Conservation (phyloP, 2,329 filamentous ascomycete genomes). For the Graphilbum sp. region DNA sequence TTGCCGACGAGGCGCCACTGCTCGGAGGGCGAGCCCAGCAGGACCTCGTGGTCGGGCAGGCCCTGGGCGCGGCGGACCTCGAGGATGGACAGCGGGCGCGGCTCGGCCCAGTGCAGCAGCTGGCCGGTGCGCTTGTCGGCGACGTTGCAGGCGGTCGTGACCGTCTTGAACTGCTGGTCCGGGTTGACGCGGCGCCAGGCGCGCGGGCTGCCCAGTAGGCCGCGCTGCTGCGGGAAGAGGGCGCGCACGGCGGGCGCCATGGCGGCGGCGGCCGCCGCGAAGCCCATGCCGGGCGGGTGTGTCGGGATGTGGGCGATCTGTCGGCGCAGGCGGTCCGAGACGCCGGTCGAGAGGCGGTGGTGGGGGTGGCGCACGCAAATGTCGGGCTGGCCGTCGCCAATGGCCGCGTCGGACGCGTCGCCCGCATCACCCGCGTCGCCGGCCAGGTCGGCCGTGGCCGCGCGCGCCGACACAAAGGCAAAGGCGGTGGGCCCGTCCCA, state of each 20-base stretch:
- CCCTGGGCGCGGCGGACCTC: slow-evolving; percentile 57
- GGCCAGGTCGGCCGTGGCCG: slow-evolving; percentile 45
- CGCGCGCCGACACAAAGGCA: slow-evolving; percentile 30
- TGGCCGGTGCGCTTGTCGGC: slow-evolving; percentile 39
- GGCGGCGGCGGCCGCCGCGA: slow-evolving; percentile 22
- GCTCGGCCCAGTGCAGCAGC: slow-evolving; percentile 48
- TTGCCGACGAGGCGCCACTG: slow-evolving; percentile 61
- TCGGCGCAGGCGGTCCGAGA: slow-evolving; percentile 21
- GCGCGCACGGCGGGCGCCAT: slow-evolving; percentile 22
- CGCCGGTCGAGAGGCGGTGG: slow-evolving; percentile 35
- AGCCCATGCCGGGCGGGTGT: slow-evolving; percentile 36
- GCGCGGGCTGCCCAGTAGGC: slow-evolving; percentile 4
- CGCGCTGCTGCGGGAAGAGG: slow-evolving; percentile 16
- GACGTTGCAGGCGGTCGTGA: slow-evolving; percentile 37
- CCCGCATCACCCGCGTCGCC: too few relatives aligned
- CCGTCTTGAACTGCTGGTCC: slow-evolving; percentile 37
- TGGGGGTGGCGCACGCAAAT: slow-evolving; percentile 51
- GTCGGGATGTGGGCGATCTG: slow-evolving; percentile 44
- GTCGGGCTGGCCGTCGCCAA: slow-evolving; percentile 44
- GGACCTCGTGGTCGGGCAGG: slow-evolving; percentile 50
- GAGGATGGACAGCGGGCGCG: slow-evolving; percentile 43
- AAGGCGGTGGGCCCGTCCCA: slow-evolving; percentile 40
- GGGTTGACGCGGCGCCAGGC: slow-evolving; percentile 27
- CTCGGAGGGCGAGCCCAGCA: slow-evolving; percentile 38
- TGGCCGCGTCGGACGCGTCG: slow-evolving; percentile 12